These are phyloP conservation scores for Leptomonas seymouri DNA, from an alignment of 208 protist species.

Conservation along the genomic window DNA sequence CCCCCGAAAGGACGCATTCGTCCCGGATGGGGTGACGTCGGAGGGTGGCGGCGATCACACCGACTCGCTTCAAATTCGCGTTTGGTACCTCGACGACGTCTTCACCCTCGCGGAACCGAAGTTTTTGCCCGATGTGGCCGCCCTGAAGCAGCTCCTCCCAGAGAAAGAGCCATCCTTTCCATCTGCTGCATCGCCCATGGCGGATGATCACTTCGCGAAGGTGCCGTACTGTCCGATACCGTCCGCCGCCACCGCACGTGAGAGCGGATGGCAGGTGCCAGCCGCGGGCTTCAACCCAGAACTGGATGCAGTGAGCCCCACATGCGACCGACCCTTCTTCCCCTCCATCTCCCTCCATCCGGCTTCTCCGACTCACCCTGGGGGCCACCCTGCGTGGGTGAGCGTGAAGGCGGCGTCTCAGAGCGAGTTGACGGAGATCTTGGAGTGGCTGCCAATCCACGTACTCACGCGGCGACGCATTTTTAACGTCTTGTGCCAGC, in stretches of 20 bases:
- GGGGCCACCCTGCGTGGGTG: constrained; percentile 40
- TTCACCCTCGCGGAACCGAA: constrained; percentile 2
- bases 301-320: not conserved
- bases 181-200: not conserved
- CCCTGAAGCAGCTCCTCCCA: constrained; percentile 17
- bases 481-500: constrained; percentile 4
- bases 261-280: not conserved
- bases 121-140: constrained; percentile 16
- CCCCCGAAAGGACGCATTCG: not conserved
- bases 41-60: not conserved
- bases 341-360: constrained; percentile 11
- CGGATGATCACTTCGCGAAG: constrained; percentile 18
- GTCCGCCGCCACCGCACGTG: not conserved
- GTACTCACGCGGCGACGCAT: constrained; percentile 37
- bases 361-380: constrained; percentile 1
- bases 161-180: constrained; percentile 3
- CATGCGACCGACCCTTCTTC: not conserved
- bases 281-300: not conserved
- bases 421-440: constrained; percentile 30
- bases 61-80: constrained; percentile 15
- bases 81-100: constrained; percentile 31
- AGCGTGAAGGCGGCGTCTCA: constrained; percentile 27
- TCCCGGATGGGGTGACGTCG: not conserved
- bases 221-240: not conserved
- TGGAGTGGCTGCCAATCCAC: constrained; percentile 55